These are phyloP conservation scores for Camelina neglecta DNA, from an alignment of 345 rosid genomes.

Conservation along the genomic window DNA sequence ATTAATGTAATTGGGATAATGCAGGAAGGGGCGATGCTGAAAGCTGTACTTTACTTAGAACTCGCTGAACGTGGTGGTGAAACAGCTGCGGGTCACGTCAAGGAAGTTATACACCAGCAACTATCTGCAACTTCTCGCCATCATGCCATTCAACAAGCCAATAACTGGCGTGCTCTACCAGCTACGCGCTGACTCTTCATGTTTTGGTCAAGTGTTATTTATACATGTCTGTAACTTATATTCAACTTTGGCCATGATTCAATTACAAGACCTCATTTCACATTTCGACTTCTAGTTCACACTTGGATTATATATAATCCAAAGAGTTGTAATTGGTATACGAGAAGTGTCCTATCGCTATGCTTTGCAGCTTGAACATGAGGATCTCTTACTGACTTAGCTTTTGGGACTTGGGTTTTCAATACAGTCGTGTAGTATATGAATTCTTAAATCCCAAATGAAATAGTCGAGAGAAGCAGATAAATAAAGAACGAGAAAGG, in stretches of 20 bases:
- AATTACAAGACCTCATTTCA: not conserved
- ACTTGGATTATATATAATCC: not conserved
- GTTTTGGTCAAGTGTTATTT: not conserved
- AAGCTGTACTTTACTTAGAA: conserved; percentile 83
- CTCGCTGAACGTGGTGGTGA: conserved; percentile 90
- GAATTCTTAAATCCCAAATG: too few relatives aligned
- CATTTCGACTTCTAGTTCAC: not conserved
- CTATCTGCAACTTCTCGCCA: conserved; percentile 61
- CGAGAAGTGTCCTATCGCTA: too few relatives aligned
- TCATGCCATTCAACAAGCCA: conserved; percentile 58
- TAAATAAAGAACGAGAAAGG: too few relatives aligned
- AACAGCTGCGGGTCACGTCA: conserved; percentile 73
- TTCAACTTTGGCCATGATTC: not conserved
- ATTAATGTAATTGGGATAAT: not conserved
- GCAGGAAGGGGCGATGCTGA: conserved; percentile 83
- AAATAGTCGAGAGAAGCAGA: too few relatives aligned
- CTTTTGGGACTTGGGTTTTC: not conserved
- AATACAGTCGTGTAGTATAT: too few relatives aligned
- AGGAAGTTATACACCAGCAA: conserved; percentile 70
- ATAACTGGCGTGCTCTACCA: conserved; percentile 65
- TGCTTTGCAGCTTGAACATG: not conserved
- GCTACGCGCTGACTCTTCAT: conserved; percentile 42
- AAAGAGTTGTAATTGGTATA: not conserved
- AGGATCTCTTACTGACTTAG: not conserved
- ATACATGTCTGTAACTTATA: not conserved